Evolutionary conservation across 2,329 filamentous ascomycete genomes (phyloP).

Genomic region (Didymella lethalis): DNA sequence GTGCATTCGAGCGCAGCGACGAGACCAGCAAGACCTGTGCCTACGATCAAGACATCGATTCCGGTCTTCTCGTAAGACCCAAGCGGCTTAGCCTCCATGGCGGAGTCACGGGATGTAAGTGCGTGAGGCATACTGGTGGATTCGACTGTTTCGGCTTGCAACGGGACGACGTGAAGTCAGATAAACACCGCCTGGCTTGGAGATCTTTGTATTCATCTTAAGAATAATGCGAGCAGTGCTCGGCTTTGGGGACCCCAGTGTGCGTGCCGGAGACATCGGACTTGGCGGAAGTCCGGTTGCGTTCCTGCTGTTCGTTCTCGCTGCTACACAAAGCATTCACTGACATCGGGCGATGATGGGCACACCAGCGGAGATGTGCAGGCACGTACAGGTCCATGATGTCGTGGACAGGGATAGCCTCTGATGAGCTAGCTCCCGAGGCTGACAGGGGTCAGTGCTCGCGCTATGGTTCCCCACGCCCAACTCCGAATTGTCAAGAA

Average conservation of each 20-base stretch:
- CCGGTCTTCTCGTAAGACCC: conserved; percentile 58
- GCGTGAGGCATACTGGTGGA: conserved; percentile 47
- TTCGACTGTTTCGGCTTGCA: conserved; percentile 11
- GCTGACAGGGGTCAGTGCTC: conserved; percentile 4
- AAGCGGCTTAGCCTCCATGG: conserved; percentile 58
- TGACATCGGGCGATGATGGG: conserved; percentile 24
- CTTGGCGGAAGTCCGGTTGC: conserved; percentile 16
- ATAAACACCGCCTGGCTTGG: conserved; percentile 5
- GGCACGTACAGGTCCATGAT: conserved; percentile 23
- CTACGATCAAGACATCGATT: conserved; percentile 53
- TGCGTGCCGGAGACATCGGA: conserved; percentile 32
- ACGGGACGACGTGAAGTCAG: conserved; percentile 18
- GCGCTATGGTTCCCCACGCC: conserved; percentile 46
- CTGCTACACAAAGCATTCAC: conserved; percentile 3
- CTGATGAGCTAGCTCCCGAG: conserved; percentile 22
- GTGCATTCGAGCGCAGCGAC: conserved; percentile 51
- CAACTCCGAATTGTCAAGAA: conserved; percentile 37
- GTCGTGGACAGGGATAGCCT: conserved; percentile 23
- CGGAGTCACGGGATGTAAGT: conserved; percentile 58
- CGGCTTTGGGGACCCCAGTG: conserved; percentile 34
- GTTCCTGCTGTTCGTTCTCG: conserved; percentile 18
- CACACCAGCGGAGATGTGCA: conserved; percentile 25
- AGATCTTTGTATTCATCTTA: conserved; percentile 27
- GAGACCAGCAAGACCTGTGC: conserved; percentile 51
- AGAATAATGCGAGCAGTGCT: conserved; percentile 19